phyloP scores from a whole-genome alignment of 2,329 filamentous ascomycete species.

The Neonectria faginata region DNA sequence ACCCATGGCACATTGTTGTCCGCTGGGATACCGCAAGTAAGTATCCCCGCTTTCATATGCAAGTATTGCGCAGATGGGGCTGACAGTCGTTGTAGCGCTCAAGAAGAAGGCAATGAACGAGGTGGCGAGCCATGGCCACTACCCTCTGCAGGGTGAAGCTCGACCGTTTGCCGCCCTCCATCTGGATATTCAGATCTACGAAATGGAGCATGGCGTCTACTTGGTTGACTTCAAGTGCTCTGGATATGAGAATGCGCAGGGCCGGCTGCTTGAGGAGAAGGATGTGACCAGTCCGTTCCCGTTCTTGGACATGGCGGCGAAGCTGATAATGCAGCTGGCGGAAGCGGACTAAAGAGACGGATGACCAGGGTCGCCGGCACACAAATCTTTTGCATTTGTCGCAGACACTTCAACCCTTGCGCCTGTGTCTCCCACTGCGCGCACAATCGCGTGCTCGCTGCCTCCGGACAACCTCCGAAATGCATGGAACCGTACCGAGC shows the following conservation, averaged over 20 bases:
- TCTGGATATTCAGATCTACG: slow-evolving; percentile 95
- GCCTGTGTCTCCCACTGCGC: neutral
- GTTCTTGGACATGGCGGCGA: slow-evolving; percentile 92
- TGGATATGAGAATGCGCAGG: slow-evolving; percentile 86
- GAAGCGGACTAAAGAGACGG: slow-evolving; percentile 71
- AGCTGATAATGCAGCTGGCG: slow-evolving; percentile 91
- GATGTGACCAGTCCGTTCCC: slow-evolving; percentile 95
- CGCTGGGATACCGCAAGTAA: slow-evolving; percentile 87
- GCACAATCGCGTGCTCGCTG: slow-evolving; percentile 13
- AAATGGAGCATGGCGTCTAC: slow-evolving; percentile 91
- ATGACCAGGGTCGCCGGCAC: slow-evolving; percentile 5
- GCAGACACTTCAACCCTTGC: slow-evolving; percentile 5
- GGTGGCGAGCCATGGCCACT: slow-evolving; percentile 50
- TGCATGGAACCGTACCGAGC: slow-evolving; percentile 20
- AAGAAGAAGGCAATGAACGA: slow-evolving; percentile 40
- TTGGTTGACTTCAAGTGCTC: slow-evolving; percentile 99
- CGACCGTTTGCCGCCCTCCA: slow-evolving; percentile 87
- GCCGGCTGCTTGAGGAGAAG: slow-evolving; percentile 87
- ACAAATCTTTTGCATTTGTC: slow-evolving; percentile 14
- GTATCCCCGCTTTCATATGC: slow-evolving; percentile 49
- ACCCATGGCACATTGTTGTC: slow-evolving; percentile 94
- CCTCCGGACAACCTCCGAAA: slow-evolving; percentile 27
- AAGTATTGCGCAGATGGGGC: neutral
- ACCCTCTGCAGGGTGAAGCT: slow-evolving; percentile 54
- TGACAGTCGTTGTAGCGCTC: slow-evolving; percentile 50